phyloP scores from a whole-genome alignment of 352 stramenopile species.

The Pythium vanterpoolii region DNA sequence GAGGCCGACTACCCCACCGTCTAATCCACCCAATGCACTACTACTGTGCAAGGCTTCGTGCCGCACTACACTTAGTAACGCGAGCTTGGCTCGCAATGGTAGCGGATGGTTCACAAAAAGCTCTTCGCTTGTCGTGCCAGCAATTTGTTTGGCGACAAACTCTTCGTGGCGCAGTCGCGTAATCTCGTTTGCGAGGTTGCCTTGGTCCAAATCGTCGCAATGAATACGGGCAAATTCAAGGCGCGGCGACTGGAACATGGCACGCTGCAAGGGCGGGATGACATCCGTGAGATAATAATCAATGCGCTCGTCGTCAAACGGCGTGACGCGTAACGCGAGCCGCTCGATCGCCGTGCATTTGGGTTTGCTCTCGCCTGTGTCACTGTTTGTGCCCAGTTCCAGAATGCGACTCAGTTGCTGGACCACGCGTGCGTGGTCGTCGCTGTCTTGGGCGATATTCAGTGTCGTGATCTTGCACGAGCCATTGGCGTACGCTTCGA shows the following conservation, averaged over 20 bases:
- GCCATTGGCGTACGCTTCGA: conserved; percentile 8
- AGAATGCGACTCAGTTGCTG: conserved; percentile 4
- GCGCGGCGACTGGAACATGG: conserved; percentile 2
- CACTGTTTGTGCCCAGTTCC: background rate
- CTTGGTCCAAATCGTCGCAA: conserved; percentile 10
- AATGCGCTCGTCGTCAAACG: conserved; percentile 14
- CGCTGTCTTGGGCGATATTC: conserved; percentile 6
- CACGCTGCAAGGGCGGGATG: conserved; percentile 4
- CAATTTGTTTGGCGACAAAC: background rate
- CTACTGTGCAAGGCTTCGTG: background rate
- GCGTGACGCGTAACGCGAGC: conserved; percentile 12
- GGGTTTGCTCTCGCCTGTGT: background rate
- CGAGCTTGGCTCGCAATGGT: conserved; percentile 4
- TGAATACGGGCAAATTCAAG: conserved; percentile 19
- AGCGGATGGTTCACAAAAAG: background rate
- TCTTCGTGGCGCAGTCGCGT: conserved; percentile 7
- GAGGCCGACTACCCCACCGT: conserved; percentile 1
- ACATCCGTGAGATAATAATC: conserved; percentile 11
- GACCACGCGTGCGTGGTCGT: conserved; percentile 1
- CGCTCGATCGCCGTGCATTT: conserved; percentile 4
- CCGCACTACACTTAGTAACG: conserved; percentile 15
- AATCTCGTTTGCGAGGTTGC: conserved; percentile 11
- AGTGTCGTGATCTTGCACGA: conserved; percentile 13
- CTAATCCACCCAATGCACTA: conserved; percentile 3
- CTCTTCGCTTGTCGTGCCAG: background rate